Percentiles rank a stretch among this genome's conserved stretches.
phyloP scores from a whole-genome alignment of 805 yeast species.

The Priceomyces haplophilus region DNA sequence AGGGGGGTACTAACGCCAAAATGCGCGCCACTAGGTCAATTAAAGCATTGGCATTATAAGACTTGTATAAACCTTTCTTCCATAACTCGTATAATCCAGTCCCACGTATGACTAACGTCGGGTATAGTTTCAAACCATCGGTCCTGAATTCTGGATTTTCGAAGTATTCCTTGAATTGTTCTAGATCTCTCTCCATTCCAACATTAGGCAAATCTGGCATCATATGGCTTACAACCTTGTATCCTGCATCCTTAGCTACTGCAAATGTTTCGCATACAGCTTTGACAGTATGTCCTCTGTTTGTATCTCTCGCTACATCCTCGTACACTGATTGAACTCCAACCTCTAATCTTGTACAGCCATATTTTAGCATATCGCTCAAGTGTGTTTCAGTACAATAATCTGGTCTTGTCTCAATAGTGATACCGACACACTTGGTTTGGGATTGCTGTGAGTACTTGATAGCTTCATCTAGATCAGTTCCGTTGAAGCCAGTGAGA shows the following conservation, averaged over 20 bases:
- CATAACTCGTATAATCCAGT: conserved; percentile 96
- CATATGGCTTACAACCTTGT: conserved; percentile 97
- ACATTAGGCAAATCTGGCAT: conserved; percentile 99
- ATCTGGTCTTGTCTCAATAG: conserved; percentile 97
- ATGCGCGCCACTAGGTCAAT: conserved; percentile 95
- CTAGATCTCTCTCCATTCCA: conserved; percentile 96
- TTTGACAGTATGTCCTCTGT: conserved; percentile 95
- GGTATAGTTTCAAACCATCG: conserved; percentile 93
- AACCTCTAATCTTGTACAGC: conserved; percentile 93
- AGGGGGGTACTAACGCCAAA: conserved; percentile 94
- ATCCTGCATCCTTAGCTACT: conserved; percentile 96
- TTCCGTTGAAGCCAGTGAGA: conserved; percentile 85
- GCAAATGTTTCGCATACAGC: conserved; percentile 95
- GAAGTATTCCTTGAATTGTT: conserved; percentile 93
- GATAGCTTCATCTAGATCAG: conserved; percentile 86
- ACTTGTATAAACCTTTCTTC: conserved; percentile 93
- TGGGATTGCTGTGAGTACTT: conserved; percentile 87
- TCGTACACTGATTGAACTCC: conserved; percentile 98
- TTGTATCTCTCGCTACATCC: conserved; percentile 97
- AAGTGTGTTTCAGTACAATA: conserved; percentile 95
- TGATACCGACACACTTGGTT: conserved; percentile 97
- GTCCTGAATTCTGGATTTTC: conserved; percentile 97
- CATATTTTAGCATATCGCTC: conserved; percentile 92
- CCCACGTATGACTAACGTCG: conserved; percentile 94
- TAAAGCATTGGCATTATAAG: conserved; percentile 90